These are phyloP conservation scores for Tardiomyces digboiensis DNA, from an alignment of 1,139 yeast genomes.

Conservation along the genomic window DNA sequence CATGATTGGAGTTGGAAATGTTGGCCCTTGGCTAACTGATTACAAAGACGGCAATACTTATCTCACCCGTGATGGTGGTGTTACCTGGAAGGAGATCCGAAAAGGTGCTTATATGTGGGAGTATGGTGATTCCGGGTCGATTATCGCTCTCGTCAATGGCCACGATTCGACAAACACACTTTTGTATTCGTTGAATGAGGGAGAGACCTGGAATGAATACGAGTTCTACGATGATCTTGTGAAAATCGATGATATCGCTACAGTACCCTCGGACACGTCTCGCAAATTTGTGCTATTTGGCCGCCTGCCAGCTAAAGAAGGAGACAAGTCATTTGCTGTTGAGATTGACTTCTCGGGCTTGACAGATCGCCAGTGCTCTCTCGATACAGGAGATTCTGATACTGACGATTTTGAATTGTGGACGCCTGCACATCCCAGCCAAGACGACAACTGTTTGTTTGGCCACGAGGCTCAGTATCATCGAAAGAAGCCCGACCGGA, in stretches of 20 bases:
- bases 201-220: conserved; percentile 63
- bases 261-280: conserved; percentile 87
- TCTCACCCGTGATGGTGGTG: conserved; percentile 80
- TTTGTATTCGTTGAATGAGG: conserved; percentile 69
- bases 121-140: conserved; percentile 90
- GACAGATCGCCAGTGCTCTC: conserved; percentile 56
- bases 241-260: conserved; percentile 61
- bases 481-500: conserved; percentile 54
- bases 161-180: conserved; percentile 48
- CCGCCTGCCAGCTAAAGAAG: conserved; percentile 30
- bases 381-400: conserved; percentile 50
- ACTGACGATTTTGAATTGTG: conserved; percentile 75
- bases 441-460: conserved; percentile 57
- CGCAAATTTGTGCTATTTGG: conserved; percentile 56
- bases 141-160: conserved; percentile 61
- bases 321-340: conserved; percentile 35
- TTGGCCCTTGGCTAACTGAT: conserved; percentile 51
- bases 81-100: conserved; percentile 71
- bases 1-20: conserved; percentile 83
- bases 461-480: conserved; percentile 80
- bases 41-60: conserved; percentile 54
- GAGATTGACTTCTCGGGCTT: conserved; percentile 66
- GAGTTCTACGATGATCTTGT: conserved; percentile 52
- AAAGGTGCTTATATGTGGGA: conserved; percentile 87
- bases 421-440: conserved; percentile 64